These are phyloP conservation scores for Spergularia bocconei DNA, from an alignment of 148 eudicot genomes.

Conservation along the genomic window DNA sequence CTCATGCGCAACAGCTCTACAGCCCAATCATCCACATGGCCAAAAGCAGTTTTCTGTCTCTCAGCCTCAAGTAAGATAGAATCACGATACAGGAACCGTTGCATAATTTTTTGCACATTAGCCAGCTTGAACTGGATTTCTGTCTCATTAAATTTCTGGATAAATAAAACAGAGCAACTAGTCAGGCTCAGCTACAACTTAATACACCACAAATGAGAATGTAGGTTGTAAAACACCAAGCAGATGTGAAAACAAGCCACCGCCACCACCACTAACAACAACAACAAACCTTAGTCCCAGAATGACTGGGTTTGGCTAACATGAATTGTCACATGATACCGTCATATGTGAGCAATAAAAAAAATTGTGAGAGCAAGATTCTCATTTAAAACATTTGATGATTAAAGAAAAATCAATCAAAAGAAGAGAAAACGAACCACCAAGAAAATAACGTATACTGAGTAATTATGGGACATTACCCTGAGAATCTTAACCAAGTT, in stretches of 20 bases:
- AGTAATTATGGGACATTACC: slow-evolving; percentile 36
- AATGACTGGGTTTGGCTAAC: no score
- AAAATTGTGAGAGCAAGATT: no score
- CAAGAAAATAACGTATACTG: background rate
- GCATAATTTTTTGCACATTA: slow-evolving; percentile 87
- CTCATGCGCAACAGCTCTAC: slow-evolving; percentile 43
- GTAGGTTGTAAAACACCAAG: no score
- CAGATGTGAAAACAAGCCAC: no score
- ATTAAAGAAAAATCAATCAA: no score
- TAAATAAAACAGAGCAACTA: slow-evolving; percentile 7
- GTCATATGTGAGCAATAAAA: no score
- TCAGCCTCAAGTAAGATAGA: slow-evolving; percentile 81
- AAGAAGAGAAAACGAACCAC: no score
- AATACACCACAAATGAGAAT: slow-evolving; percentile 14
- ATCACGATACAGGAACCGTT: slow-evolving; percentile 80
- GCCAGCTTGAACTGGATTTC: slow-evolving; percentile 76
- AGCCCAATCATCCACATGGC: slow-evolving; percentile 71
- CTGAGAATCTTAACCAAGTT: slow-evolving; percentile 64
- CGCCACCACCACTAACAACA: no score
- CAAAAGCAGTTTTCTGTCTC: slow-evolving; percentile 59
- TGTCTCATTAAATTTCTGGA: slow-evolving; percentile 75
- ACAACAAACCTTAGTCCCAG: no score
- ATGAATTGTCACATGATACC: no score
- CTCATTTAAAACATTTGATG: no score
- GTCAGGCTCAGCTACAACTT: slow-evolving; percentile 10